Evolutionary conservation across 75 land plant species (phyloP).

Genomic region (Azolla pinnata): DNA sequence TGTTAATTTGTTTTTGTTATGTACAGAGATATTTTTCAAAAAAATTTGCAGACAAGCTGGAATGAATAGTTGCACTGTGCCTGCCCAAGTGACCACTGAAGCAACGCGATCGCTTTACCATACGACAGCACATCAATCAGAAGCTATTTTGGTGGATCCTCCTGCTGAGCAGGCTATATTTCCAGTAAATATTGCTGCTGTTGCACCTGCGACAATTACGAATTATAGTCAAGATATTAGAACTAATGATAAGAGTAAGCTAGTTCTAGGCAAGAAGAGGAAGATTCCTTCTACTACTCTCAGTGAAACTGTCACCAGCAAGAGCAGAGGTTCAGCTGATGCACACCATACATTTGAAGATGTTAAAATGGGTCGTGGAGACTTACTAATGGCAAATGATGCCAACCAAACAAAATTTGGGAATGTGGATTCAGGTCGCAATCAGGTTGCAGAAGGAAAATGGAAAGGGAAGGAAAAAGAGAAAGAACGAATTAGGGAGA

Average conservation of each 20-base stretch:
- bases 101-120: constrained; percentile 31
- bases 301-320: constrained; percentile 5
- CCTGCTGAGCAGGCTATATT: constrained; percentile 7
- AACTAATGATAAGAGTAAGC: background rate
- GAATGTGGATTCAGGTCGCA: constrained; percentile 8
- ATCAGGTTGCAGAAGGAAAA: constrained; percentile 6
- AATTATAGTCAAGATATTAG: constrained; percentile 9
- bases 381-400: background rate
- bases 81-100: constrained; percentile 66
- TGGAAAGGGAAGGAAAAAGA: constrained; percentile 18
- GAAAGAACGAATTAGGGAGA: background rate
- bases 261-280: background rate
- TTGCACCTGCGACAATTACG: constrained; percentile 13
- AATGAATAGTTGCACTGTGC: constrained; percentile 63
- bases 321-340: constrained; percentile 17
- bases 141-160: constrained; percentile 25
- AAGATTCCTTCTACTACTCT: background rate
- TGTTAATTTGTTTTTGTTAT: too few relatives aligned
- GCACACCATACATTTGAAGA: too few relatives aligned
- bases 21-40: too few relatives aligned
- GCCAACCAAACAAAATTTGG: background rate
- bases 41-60: constrained; percentile 51
- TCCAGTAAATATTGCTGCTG: constrained; percentile 9
- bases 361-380: too few relatives aligned
- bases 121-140: constrained; percentile 17